Evolutionary conservation across 345 rosid species (phyloP), one percentile per base, ranked within the genome.

Genomic region (Raphanus sativus): DNA sequence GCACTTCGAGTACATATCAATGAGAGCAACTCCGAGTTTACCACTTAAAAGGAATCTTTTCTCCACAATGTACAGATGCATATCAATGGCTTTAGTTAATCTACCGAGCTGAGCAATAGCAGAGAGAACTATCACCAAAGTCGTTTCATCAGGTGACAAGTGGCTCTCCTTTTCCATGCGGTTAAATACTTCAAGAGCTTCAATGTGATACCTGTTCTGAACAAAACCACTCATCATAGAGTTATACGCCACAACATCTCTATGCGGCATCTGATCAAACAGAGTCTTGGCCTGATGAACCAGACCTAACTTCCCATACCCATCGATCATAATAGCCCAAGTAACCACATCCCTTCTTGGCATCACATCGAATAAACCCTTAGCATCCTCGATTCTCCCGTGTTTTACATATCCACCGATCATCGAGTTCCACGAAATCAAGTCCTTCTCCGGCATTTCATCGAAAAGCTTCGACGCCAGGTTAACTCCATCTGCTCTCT

Each of bases 341-440:
- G 86, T 81, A 71, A 87, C 74, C 4, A 88, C 90, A 80, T 85
- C 89, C 63, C 76, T 85, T 64, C 42, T 69, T 3, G 85, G 87
- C 77, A 88, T 85, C 79, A 55, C 61, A 76, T 84, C 75, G 34
- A 86, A 87, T 40, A 89, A 80, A 8, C 38, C 63, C 65, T 79
- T 82, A 1, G 87, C 87, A 15, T 82, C 78, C 8, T 84, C 76
- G 13, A 86, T 75, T 70, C 81, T 87, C 58, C 90, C 85, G 6
- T 77, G 77, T 61, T 86, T 83, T 1, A 87, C 84, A 67, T 82
- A 87, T 11, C 90, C 93, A 77, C 85, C 74, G 54, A 86, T 82
- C 90, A 89, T 70, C 1, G 88, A 82, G 33, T 88, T 87, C 93
- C 90, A 89, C 0, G 93, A 86, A 75, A 89, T 83, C 74, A 86